phyloP scores from a whole-genome alignment of 495 filamentous ascomycete genomes.

The Lasiosphaeria hispida region DNA sequence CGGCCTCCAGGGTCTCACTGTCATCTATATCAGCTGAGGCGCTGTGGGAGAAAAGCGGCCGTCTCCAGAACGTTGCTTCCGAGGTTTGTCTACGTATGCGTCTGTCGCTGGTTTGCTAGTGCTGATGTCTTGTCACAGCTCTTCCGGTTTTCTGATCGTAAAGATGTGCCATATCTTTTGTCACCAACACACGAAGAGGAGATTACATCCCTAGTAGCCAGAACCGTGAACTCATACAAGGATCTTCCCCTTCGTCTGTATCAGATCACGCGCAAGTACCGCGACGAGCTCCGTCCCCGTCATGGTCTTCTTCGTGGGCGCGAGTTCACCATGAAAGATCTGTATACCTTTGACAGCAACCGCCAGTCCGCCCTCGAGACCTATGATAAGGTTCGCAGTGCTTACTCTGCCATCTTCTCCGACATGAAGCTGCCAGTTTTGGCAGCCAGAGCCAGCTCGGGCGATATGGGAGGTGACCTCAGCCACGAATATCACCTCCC shows the following conservation, averaged over 20 bases:
- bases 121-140: constrained; percentile 51
- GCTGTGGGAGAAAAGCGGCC: constrained; percentile 67
- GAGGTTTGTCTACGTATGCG: constrained; percentile 35
- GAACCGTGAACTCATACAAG: constrained; percentile 77
- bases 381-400: constrained; percentile 66
- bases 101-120: background rate
- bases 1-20: constrained; percentile 81
- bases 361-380: constrained; percentile 66
- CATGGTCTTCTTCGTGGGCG: constrained; percentile 86
- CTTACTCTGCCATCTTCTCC: constrained; percentile 72
- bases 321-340: constrained; percentile 97
- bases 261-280: constrained; percentile 91
- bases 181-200: constrained; percentile 97
- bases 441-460: constrained; percentile 85
- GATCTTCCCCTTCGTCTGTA: constrained; percentile 84
- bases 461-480: constrained; percentile 88
- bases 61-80: constrained; percentile 36
- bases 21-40: constrained; percentile 85
- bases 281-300: constrained; percentile 84
- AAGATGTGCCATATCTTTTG: constrained; percentile 69
- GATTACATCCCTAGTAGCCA: constrained; percentile 76
- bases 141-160: constrained; percentile 78
- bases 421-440: constrained; percentile 82
- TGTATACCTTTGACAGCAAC: constrained; percentile 89
- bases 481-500: constrained; percentile 94